Percentiles rank a stretch among this genome's conserved stretches.
Conservation (phyloP, 2,329 filamentous ascomycete species). For the Colletotrichum tabaci region DNA sequence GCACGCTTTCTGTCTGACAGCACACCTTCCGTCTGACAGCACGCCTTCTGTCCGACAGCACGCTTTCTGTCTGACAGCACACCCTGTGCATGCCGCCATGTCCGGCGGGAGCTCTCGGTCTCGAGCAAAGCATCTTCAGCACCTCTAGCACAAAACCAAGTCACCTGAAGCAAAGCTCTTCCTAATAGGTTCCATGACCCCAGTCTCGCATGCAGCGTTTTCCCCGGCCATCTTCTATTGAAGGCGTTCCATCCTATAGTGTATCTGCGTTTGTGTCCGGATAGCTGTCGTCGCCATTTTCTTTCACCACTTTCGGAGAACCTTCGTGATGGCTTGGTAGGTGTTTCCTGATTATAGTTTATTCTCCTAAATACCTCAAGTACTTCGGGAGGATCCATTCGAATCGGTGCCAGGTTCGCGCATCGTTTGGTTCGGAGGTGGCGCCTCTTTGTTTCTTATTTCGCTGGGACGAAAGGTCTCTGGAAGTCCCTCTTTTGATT, state of each 20-base stretch:
- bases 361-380: not conserved
- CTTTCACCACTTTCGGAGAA: not conserved
- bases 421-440: conserved; percentile 10
- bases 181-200: not conserved
- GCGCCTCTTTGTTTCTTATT: conserved; percentile 7
- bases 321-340: not conserved
- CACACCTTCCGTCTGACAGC: too few relatives aligned
- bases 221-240: not conserved
- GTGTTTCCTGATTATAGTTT: not conserved
- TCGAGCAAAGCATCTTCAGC: not conserved
- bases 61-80: too few relatives aligned
- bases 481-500: conserved; percentile 3
- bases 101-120: too few relatives aligned
- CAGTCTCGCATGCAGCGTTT: not conserved
- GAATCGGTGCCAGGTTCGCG: not conserved
- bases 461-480: not conserved
- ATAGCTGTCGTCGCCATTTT: not conserved
- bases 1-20: too few relatives aligned
- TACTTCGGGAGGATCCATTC: not conserved
- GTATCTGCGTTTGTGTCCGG: not conserved
- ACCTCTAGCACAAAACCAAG: not conserved
- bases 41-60: too few relatives aligned
- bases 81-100: not conserved
- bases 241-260: not conserved
- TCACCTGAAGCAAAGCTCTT: not conserved